A percentile compares a stretch with the other conserved stretches of the same genome.
Evolutionary conservation across 2,329 filamentous ascomycete species (phyloP).

Genomic region (Pseudogymnoascus sp.): DNA sequence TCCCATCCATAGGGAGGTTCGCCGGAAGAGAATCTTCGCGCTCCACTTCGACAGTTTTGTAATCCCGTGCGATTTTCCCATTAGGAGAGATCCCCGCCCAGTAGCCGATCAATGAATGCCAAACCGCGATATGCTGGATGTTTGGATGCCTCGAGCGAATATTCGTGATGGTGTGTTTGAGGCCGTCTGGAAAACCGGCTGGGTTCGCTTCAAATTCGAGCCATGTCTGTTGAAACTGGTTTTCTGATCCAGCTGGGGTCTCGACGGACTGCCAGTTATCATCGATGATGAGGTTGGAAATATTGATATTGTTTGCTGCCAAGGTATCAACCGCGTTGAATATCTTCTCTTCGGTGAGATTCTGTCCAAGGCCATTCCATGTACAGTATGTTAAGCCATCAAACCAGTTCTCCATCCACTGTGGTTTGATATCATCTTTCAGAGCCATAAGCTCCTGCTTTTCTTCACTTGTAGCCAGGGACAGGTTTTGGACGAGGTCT

Average conservation of each 20-base stretch:
- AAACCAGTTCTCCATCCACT: slow-evolving; percentile 83
- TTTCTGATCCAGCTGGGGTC: slow-evolving; percentile 33
- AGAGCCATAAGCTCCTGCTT: slow-evolving; percentile 40
- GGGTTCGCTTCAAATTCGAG: slow-evolving; percentile 78
- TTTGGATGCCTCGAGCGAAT: slow-evolving; percentile 63
- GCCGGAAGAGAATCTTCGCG: slow-evolving; percentile 40
- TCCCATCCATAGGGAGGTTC: slow-evolving; percentile 47
- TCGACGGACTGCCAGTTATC: slow-evolving; percentile 89
- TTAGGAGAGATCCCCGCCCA: slow-evolving; percentile 80
- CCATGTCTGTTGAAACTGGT: slow-evolving; percentile 58
- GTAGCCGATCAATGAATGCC: slow-evolving; percentile 83
- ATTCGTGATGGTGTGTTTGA: slow-evolving; percentile 60
- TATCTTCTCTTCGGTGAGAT: slow-evolving; percentile 73
- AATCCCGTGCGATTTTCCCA: slow-evolving; percentile 66
- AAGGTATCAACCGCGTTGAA: slow-evolving; percentile 65
- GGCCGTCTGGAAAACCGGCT: slow-evolving; percentile 67
- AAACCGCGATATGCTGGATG: slow-evolving; percentile 80
- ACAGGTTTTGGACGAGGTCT: slow-evolving; percentile 45
- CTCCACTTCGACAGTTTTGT: slow-evolving; percentile 61
- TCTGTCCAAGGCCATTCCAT: slow-evolving; percentile 86
- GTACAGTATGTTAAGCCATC: slow-evolving; percentile 94
- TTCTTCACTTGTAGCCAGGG: slow-evolving; percentile 36
- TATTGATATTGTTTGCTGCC: slow-evolving; percentile 61
- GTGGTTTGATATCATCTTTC: slow-evolving; percentile 41
- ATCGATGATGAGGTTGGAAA: slow-evolving; percentile 86